A percentile compares a stretch with the other conserved stretches of the same genome.
These are phyloP conservation scores for Skeletonema potamos DNA, from an alignment of 108 stramenopile genomes.

Conservation along the genomic window DNA sequence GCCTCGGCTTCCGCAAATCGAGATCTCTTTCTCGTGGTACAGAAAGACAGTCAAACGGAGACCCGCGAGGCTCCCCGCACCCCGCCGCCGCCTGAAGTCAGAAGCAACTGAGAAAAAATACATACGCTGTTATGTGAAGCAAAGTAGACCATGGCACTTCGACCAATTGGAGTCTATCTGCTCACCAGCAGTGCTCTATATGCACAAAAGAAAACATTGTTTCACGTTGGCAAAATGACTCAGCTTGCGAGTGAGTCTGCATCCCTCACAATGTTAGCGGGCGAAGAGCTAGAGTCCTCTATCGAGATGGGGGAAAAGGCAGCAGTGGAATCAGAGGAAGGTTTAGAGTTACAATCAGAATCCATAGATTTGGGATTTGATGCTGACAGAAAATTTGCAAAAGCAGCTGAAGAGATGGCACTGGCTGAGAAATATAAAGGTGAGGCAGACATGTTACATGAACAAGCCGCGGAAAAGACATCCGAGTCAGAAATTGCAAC, in stretches of 20 bases:
- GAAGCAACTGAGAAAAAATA: no score
- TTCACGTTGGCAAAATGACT: constrained; percentile 25
- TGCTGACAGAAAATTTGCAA: constrained; percentile 5
- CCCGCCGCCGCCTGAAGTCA: no score
- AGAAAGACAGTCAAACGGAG: no score
- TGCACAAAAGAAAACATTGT: constrained; percentile 6
- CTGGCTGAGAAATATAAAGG: constrained; percentile 7
- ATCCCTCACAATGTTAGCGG: constrained; percentile 1
- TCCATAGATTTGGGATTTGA: constrained; percentile 13
- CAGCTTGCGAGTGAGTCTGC: constrained; percentile 7
- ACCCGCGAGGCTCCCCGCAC: no score
- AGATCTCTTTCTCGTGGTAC: no score
- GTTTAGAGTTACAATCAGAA: constrained; percentile 19
- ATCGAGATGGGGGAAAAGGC: constrained; percentile 2
- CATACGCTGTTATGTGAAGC: no score
- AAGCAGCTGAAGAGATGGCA: constrained; percentile 8
- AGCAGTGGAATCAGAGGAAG: constrained; percentile 27
- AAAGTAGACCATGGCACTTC: background rate
- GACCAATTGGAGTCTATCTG: constrained; percentile 23
- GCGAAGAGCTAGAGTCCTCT: constrained; percentile 8
- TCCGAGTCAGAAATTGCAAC: background rate
- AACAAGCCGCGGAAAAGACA: constrained; percentile 5
- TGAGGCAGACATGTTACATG: constrained; percentile 17
- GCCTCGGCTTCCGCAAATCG: no score
- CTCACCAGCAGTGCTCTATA: constrained; percentile 23